These are phyloP conservation scores for Erodium texanum DNA, from an alignment of 441 rosid species.

Conservation along the genomic window DNA sequence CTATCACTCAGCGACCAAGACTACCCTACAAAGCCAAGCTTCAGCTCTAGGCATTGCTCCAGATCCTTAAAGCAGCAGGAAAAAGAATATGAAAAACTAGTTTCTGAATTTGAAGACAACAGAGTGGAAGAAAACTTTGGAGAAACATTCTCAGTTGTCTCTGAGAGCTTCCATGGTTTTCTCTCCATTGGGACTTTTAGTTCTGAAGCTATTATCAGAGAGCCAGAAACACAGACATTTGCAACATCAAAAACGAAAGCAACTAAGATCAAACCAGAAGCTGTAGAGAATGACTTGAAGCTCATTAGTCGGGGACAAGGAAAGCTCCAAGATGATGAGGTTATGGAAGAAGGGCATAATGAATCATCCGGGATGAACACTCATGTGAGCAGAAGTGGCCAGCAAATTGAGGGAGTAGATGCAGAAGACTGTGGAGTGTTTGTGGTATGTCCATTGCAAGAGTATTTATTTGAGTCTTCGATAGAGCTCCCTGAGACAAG, in stretches of 20 bases:
- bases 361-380: slow-evolving; percentile 61
- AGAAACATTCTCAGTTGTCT: slow-evolving; percentile 25
- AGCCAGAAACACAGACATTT: slow-evolving; percentile 62
- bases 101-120: slow-evolving; percentile 26
- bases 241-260: slow-evolving; percentile 38
- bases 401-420: slow-evolving; percentile 35
- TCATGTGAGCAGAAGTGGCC: slow-evolving; percentile 43
- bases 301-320: slow-evolving; percentile 49
- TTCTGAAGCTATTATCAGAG: slow-evolving; percentile 37
- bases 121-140: slow-evolving; percentile 21
- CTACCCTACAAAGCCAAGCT: slow-evolving; percentile 28
- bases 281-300: slow-evolving; percentile 54
- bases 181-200: slow-evolving; percentile 88
- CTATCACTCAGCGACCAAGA: slow-evolving; percentile 41
- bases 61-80: slow-evolving; percentile 25
- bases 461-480: slow-evolving; percentile 60
- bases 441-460: slow-evolving; percentile 61
- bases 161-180: slow-evolving; percentile 68
- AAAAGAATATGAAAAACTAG: slow-evolving; percentile 35
- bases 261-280: slow-evolving; percentile 32
- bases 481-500: slow-evolving; percentile 47
- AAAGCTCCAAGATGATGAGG: slow-evolving; percentile 72
- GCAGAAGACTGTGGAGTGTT: slow-evolving; percentile 34
- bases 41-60: slow-evolving; percentile 32
- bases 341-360: slow-evolving; percentile 44